Evolutionary conservation across 2,329 filamentous ascomycete genomes (phyloP).

Genomic region (Sphaerulina musiva): DNA sequence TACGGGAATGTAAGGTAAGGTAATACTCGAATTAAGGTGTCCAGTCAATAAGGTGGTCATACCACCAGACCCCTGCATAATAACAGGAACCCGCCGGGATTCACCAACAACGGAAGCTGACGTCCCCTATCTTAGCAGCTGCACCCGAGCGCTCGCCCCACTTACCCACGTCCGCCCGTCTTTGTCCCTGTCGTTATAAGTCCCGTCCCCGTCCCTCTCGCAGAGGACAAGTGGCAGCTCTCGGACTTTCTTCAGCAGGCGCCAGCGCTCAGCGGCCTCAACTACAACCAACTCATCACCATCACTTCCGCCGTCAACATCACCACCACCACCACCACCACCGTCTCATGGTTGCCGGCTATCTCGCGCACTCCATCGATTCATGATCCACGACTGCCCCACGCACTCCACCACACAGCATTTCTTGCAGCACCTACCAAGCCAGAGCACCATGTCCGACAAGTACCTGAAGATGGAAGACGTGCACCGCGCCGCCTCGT

Average conservation of each 20-base stretch:
- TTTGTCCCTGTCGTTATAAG: not conserved
- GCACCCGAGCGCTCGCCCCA: not conserved
- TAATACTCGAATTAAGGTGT: too few species aligned
- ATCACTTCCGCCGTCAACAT: not conserved
- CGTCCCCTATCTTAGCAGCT: too few species aligned
- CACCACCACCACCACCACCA: too few species aligned
- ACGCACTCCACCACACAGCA: not conserved
- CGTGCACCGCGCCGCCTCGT: conserved; percentile 16
- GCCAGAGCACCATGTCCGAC: conserved; percentile 12
- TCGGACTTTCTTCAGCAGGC: conserved; percentile 2
- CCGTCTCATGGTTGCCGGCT: not conserved
- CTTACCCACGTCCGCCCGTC: not conserved
- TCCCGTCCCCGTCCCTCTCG: not conserved
- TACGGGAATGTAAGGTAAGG: too few species aligned
- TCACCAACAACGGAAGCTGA: too few species aligned
- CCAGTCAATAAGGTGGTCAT: too few species aligned
- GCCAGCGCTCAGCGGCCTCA: not conserved
- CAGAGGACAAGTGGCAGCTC: not conserved
- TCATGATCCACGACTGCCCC: too few species aligned
- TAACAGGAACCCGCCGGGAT: too few species aligned
- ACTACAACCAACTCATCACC: not conserved
- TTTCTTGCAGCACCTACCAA: not conserved
- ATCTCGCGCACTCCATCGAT: not conserved
- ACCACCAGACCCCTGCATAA: too few species aligned
- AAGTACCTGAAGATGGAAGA: conserved; percentile 26